Conservation (phyloP, 2,329 filamentous ascomycete species). For the Metarhizium rileyi region DNA sequence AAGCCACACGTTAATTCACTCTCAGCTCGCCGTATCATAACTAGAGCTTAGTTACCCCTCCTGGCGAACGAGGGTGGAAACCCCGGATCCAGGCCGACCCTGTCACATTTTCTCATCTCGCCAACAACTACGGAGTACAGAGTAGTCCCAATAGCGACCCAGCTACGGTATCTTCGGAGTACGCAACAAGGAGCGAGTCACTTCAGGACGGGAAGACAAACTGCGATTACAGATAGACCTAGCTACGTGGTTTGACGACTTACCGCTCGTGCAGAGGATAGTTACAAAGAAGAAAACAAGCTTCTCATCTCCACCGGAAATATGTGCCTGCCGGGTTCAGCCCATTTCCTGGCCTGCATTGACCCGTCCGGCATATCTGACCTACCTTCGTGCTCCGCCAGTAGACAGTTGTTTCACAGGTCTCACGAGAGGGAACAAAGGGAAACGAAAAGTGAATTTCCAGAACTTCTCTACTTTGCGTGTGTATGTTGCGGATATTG, state of each 20-base stretch:
- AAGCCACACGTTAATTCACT: background rate
- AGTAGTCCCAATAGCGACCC: too few relatives aligned
- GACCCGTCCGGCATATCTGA: background rate
- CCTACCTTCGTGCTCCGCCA: background rate
- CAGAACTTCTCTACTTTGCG: too few relatives aligned
- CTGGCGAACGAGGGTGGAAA: background rate
- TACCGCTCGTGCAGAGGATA: background rate
- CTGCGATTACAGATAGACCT: background rate
- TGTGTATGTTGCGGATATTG: too few relatives aligned
- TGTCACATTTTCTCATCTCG: background rate
- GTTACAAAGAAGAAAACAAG: background rate
- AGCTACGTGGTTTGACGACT: background rate
- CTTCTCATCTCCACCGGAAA: too few relatives aligned
- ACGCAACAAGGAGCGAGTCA: too few relatives aligned
- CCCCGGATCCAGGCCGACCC: background rate
- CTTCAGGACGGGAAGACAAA: background rate
- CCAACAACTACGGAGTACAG: too few relatives aligned
- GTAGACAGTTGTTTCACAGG: too few relatives aligned
- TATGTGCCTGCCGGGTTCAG: background rate
- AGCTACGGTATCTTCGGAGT: too few relatives aligned
- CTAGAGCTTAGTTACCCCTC: too few relatives aligned
- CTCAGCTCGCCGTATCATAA: background rate
- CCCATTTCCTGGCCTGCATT: background rate
- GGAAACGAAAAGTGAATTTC: too few relatives aligned
- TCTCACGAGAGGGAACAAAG: too few relatives aligned